Evolutionary conservation across 306 rosid species (phyloP).

Genomic region (Rosa lucieae): DNA sequence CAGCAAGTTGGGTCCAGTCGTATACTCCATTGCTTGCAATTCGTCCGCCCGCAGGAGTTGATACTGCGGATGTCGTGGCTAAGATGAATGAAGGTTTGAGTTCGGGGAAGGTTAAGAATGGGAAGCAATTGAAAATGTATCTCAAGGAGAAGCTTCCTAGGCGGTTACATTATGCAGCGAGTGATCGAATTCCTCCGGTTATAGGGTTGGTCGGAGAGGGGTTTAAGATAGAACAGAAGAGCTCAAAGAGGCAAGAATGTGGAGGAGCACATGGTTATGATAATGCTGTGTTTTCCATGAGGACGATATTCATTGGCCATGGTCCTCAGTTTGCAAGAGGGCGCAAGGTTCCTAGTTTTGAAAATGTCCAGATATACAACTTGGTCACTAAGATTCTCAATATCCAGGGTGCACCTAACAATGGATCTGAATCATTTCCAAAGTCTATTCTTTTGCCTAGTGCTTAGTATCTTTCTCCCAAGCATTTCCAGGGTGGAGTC

Average conservation of each 20-base stretch:
- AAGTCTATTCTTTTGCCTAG: constrained; percentile 61
- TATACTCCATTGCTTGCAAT: constrained; percentile 71
- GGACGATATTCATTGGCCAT: constrained; percentile 83
- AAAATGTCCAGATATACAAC: constrained; percentile 89
- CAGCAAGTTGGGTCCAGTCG: constrained; percentile 56
- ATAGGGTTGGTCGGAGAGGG: constrained; percentile 81
- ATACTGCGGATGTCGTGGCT: constrained; percentile 43
- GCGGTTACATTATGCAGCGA: constrained; percentile 65
- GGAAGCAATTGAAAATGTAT: constrained; percentile 65
- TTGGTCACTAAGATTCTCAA: constrained; percentile 81
- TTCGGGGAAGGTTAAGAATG: constrained; percentile 82
- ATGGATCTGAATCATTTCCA: constrained; percentile 75
- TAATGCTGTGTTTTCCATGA: constrained; percentile 89
- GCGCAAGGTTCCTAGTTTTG: constrained; percentile 84
- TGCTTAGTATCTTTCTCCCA: constrained; percentile 27
- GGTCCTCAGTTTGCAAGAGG: constrained; percentile 94
- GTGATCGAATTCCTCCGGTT: constrained; percentile 74
- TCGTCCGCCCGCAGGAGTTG: constrained; percentile 56
- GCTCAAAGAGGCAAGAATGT: constrained; percentile 57
- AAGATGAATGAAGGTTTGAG: constrained; percentile 80
- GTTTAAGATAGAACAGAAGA: constrained; percentile 81
- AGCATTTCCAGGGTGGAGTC: neutral
- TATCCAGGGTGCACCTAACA: constrained; percentile 73
- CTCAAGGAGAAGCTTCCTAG: constrained; percentile 84
- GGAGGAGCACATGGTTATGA: constrained; percentile 98